Percentiles rank a stretch among this genome's conserved stretches.
phyloP scores from a whole-genome alignment of 164 flowering plant genomes.

The Chimonanthus salicifolius region DNA sequence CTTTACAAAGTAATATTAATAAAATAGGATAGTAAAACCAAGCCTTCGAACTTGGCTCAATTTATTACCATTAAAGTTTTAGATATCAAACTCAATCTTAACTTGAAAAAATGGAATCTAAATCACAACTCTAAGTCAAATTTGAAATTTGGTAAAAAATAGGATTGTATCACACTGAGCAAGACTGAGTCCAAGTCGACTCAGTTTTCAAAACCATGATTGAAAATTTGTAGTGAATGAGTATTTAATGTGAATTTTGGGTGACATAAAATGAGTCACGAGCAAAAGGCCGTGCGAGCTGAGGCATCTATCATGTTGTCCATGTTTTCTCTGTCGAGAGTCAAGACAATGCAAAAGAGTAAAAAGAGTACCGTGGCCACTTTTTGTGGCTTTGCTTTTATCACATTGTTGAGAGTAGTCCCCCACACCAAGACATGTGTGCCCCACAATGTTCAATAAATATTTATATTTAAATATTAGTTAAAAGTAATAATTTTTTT shows the following conservation, averaged over 20 bases:
- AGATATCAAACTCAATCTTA: no score
- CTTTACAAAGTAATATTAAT: no score
- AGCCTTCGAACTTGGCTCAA: no score
- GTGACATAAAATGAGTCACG: neutral
- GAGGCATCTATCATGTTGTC: conserved; percentile 19
- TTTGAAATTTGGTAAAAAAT: no score
- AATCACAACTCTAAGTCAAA: neutral
- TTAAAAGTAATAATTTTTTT: no score
- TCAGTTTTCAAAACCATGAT: no score
- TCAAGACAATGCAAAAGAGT: neutral
- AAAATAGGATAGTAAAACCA: no score
- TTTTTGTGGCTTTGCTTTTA: neutral
- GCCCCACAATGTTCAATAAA: conserved; percentile 26
- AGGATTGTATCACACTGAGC: no score
- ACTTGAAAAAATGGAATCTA: neutral
- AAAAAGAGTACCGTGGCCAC: neutral
- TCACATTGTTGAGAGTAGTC: conserved; percentile 8
- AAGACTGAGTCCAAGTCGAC: no score
- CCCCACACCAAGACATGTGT: conserved; percentile 11
- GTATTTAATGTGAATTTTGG: neutral
- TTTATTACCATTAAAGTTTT: no score
- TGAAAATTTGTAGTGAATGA: neutral
- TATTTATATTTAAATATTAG: conserved; percentile 10
- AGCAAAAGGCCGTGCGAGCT: neutral
- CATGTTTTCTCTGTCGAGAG: conserved; percentile 7